Conservation (phyloP, 2,329 filamentous ascomycete genomes). For the Pseudocercospora fuligena region DNA sequence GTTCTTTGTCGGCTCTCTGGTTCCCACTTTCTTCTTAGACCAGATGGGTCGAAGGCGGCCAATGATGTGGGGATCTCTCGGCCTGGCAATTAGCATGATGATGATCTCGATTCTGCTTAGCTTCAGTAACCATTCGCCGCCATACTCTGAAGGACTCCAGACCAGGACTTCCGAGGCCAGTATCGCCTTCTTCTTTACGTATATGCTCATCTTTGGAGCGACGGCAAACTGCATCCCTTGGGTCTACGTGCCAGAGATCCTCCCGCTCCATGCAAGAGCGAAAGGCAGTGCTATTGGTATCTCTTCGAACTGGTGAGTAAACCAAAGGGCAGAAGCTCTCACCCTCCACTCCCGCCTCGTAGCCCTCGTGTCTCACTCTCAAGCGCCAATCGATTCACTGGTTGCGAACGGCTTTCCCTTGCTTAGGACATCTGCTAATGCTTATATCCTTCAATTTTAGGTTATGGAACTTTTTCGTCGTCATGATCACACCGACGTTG, state of each 20-base stretch:
- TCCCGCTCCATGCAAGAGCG: slow-evolving; percentile 55
- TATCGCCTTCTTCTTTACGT: slow-evolving; percentile 57
- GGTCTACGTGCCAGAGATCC: slow-evolving; percentile 57
- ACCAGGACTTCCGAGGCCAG: slow-evolving; percentile 52
- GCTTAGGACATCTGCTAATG: too few relatives aligned
- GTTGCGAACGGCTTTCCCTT: too few relatives aligned
- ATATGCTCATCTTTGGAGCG: slow-evolving; percentile 45
- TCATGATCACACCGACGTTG: slow-evolving; percentile 49
- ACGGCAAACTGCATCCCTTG: slow-evolving; percentile 56
- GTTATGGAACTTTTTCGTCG: slow-evolving; percentile 36
- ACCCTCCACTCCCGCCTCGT: too few relatives aligned
- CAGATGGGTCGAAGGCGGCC: slow-evolving; percentile 43
- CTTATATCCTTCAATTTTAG: too few relatives aligned
- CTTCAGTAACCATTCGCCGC: slow-evolving; percentile 41
- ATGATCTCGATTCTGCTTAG: slow-evolving; percentile 48
- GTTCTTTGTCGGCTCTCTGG: slow-evolving; percentile 50
- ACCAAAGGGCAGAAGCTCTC: too few relatives aligned
- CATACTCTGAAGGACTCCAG: slow-evolving; percentile 39
- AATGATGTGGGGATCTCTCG: slow-evolving; percentile 43
- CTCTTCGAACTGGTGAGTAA: slow-evolving; percentile 52
- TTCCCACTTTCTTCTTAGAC: slow-evolving; percentile 54
- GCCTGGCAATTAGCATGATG: slow-evolving; percentile 47
- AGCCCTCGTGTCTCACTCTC: too few relatives aligned
- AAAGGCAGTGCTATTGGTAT: slow-evolving; percentile 58
- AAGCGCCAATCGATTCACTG: too few relatives aligned